These are phyloP conservation scores for Lecanosticta acicola DNA, from an alignment of 2,329 filamentous ascomycete species.

Conservation along the genomic window DNA sequence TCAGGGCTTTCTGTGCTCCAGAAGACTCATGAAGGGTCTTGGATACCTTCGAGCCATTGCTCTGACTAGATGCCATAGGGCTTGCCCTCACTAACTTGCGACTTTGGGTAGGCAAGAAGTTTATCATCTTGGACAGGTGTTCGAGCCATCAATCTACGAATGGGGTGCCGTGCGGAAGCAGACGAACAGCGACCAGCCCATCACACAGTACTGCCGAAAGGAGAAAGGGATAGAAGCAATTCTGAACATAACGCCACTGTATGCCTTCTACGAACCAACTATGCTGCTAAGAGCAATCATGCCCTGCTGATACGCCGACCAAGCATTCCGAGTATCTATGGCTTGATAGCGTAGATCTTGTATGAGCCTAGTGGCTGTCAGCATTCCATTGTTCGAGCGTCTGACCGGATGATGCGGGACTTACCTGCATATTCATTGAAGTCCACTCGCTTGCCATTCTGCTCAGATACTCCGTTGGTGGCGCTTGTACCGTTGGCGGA, in stretches of 20 bases:
- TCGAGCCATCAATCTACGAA: too few relatives aligned
- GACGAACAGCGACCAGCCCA: too few relatives aligned
- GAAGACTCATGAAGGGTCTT: slow-evolving; percentile 14
- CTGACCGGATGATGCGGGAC: neutral
- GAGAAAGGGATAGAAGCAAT: too few relatives aligned
- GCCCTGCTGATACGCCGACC: too few relatives aligned
- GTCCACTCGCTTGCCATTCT: slow-evolving; percentile 4
- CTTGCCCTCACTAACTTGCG: too few relatives aligned
- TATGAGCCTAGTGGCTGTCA: slow-evolving; percentile 2
- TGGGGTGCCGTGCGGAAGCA: too few relatives aligned
- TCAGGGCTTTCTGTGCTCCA: slow-evolving; percentile 35
- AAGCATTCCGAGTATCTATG: neutral
- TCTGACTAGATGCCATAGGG: neutral
- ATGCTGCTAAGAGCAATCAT: too few relatives aligned
- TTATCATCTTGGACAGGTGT: too few relatives aligned
- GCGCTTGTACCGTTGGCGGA: neutral
- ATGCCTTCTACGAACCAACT: too few relatives aligned
- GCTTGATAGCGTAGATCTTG: slow-evolving; percentile 10
- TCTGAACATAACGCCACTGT: too few relatives aligned
- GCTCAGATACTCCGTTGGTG: neutral
- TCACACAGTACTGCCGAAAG: too few relatives aligned
- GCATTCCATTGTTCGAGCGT: neutral
- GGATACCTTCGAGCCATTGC: neutral
- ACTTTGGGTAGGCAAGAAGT: too few relatives aligned
- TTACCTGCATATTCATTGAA: slow-evolving; percentile 12